phyloP scores from a whole-genome alignment of 2,329 filamentous ascomycete species.

The Alternaria viburni region DNA sequence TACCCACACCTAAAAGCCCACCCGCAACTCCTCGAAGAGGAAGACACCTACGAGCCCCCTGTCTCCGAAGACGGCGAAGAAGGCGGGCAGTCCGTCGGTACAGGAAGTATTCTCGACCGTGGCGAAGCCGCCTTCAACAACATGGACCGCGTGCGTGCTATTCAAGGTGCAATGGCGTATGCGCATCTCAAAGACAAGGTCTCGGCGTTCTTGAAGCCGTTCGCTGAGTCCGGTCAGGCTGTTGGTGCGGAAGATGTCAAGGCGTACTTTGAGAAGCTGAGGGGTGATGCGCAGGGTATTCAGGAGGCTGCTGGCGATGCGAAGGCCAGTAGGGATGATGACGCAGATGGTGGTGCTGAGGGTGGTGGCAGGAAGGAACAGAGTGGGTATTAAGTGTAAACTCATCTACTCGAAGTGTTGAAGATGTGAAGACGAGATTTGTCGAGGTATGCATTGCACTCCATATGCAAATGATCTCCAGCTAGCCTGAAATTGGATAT shows the following conservation, averaged over 20 bases:
- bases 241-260: constrained; percentile 97
- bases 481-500: neutral
- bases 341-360: constrained; percentile 25
- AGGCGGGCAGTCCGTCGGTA: constrained; percentile 66
- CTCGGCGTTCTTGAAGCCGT: constrained; percentile 92
- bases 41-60: constrained; percentile 92
- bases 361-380: constrained; percentile 46
- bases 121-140: constrained; percentile 92
- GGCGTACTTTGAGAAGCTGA: constrained; percentile 89
- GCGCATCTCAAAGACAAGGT: constrained; percentile 95
- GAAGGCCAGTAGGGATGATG: constrained; percentile 35
- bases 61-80: constrained; percentile 68
- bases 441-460: neutral
- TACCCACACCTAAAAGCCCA: constrained; percentile 74
- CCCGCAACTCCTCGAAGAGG: constrained; percentile 87
- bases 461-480: neutral
- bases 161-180: constrained; percentile 96
- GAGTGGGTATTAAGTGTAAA: constrained; percentile 44
- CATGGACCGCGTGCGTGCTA: constrained; percentile 89
- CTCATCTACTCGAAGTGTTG: neutral
- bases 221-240: constrained; percentile 85
- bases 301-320: constrained; percentile 43
- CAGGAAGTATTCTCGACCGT: constrained; percentile 84
- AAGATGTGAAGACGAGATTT: neutral
- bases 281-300: constrained; percentile 82